Evolutionary conservation across 495 filamentous ascomycete genomes (phyloP).

Genomic region (Penicillium salamii): DNA sequence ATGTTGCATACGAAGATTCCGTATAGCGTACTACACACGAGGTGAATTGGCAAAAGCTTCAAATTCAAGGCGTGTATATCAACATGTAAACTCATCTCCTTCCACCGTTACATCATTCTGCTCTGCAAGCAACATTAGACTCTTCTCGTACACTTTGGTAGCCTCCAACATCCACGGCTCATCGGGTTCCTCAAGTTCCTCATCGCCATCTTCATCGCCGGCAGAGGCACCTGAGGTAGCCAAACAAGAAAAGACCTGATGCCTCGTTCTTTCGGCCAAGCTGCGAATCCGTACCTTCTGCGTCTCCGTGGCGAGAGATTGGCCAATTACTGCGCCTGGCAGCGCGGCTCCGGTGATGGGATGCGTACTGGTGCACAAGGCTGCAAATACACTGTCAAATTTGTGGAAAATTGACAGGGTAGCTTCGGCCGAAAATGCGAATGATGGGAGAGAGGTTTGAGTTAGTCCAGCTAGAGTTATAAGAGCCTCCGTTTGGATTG

Average conservation of each 20-base stretch:
- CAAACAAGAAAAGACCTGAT: slow-evolving; percentile 60
- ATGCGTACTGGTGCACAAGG: slow-evolving; percentile 65
- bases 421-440: slow-evolving; percentile 60
- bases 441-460: slow-evolving; percentile 60
- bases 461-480: slow-evolving; percentile 71
- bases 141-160: slow-evolving; percentile 73
- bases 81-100: slow-evolving; percentile 1
- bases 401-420: slow-evolving; percentile 71
- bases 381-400: slow-evolving; percentile 73
- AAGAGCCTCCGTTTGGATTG: slow-evolving; percentile 78
- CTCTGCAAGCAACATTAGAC: slow-evolving; percentile 67
- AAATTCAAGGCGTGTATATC: too few species aligned
- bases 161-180: slow-evolving; percentile 63
- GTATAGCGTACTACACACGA: too few species aligned
- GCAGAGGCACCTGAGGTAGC: slow-evolving; percentile 9
- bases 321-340: slow-evolving; percentile 57
- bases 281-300: slow-evolving; percentile 83
- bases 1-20: too few species aligned
- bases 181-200: slow-evolving; percentile 33
- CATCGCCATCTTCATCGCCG: slow-evolving; percentile 34
- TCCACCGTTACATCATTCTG: slow-evolving; percentile 36
- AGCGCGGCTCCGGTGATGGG: slow-evolving; percentile 60
- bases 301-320: slow-evolving; percentile 52
- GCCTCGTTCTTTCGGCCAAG: slow-evolving; percentile 56
- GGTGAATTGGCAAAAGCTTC: too few species aligned